Conservation (phyloP, 495 filamentous ascomycete genomes). For the Cudoniella acicularis region DNA sequence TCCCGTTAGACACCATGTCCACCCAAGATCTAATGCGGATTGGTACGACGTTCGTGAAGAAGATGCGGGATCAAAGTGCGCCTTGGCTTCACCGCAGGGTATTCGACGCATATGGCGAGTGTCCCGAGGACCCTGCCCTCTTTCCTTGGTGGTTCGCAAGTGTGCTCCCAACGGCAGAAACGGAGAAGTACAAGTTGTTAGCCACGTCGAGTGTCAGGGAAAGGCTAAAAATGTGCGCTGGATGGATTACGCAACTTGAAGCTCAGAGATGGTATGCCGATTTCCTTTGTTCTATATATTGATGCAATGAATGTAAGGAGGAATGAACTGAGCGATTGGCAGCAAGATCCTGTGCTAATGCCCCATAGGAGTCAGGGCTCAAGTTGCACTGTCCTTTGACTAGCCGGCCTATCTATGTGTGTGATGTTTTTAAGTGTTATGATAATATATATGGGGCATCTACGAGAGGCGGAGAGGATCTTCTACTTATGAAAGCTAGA, state of each 20-base stretch:
- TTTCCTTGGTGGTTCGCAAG: slow-evolving; percentile 93
- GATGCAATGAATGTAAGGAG: background rate
- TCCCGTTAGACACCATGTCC: slow-evolving; percentile 56
- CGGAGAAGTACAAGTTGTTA: slow-evolving; percentile 75
- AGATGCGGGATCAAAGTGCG: slow-evolving; percentile 61
- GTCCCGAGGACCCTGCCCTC: slow-evolving; percentile 66
- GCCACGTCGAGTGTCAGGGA: slow-evolving; percentile 70
- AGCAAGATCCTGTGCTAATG: background rate
- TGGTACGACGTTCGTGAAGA: slow-evolving; percentile 60
- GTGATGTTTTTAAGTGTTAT: slow-evolving; percentile 9
- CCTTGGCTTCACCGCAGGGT: slow-evolving; percentile 71
- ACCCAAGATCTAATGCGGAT: slow-evolving; percentile 65
- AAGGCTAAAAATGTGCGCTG: slow-evolving; percentile 71
- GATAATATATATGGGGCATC: slow-evolving; percentile 10
- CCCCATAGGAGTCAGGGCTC: slow-evolving; percentile 11
- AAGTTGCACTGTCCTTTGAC: slow-evolving; percentile 20
- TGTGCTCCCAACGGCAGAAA: slow-evolving; percentile 69
- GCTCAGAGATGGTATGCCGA: slow-evolving; percentile 64
- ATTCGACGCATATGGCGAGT: slow-evolving; percentile 69
- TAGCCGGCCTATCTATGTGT: slow-evolving; percentile 19
- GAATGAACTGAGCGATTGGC: background rate
- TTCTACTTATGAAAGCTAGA: background rate
- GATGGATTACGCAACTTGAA: slow-evolving; percentile 73
- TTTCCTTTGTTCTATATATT: slow-evolving; percentile 4
- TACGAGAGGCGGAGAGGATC: background rate